These are phyloP conservation scores for Calonectria pteridis DNA, from an alignment of 2,329 filamentous ascomycete genomes.

Conservation along the genomic window DNA sequence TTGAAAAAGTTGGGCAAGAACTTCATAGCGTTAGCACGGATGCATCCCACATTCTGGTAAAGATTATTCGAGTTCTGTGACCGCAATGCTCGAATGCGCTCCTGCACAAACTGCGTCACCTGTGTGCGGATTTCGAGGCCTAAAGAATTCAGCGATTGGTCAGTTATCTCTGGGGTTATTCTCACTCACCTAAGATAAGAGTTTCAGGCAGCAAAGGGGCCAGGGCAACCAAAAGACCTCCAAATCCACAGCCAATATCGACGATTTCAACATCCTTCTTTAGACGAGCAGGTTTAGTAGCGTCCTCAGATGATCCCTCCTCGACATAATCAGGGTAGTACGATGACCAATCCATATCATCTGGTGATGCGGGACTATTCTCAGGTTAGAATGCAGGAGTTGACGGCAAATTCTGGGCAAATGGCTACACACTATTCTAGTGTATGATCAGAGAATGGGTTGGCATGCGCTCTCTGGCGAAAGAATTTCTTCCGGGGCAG, in stretches of 20 bases:
- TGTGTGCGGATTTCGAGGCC: conserved; percentile 93
- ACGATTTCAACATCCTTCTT: conserved; percentile 85
- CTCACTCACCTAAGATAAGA: conserved; percentile 79
- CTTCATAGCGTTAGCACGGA: conserved; percentile 98
- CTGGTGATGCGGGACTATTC: conserved; percentile 79
- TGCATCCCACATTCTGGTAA: conserved; percentile 89
- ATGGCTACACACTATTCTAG: conserved; percentile 78
- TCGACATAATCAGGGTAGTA: conserved; percentile 82
- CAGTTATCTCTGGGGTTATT: not conserved
- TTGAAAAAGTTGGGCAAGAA: conserved; percentile 98
- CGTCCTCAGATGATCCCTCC: conserved; percentile 48
- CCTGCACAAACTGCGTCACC: conserved; percentile 91
- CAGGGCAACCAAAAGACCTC: conserved; percentile 88
- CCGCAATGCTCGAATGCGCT: conserved; percentile 86
- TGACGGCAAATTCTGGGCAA: conserved; percentile 6
- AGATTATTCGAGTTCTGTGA: conserved; percentile 67
- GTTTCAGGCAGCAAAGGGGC: conserved; percentile 84
- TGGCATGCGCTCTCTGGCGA: conserved; percentile 94
- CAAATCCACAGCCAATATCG: conserved; percentile 97
- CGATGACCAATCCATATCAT: conserved; percentile 90
- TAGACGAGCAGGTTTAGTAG: conserved; percentile 43
- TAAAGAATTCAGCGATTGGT: conserved; percentile 48
- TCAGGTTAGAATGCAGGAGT: conserved; percentile 27
- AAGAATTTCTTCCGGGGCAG: conserved; percentile 97
- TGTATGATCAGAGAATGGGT: conserved; percentile 95